These are phyloP conservation scores for Orobanche coerulescens DNA, from an alignment of 257 asterid genomes.

Conservation along the genomic window DNA sequence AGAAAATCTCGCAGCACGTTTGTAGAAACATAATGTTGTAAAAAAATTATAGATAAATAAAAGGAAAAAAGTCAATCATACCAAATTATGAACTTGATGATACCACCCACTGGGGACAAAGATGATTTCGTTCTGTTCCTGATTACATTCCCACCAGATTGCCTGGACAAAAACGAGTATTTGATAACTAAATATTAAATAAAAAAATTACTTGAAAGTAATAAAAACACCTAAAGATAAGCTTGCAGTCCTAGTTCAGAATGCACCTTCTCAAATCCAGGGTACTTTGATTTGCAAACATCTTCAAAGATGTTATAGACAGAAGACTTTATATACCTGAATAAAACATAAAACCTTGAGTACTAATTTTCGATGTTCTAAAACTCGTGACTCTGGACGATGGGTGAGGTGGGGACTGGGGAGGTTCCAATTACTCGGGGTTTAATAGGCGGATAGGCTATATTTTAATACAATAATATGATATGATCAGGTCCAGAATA, in stretches of 20 bases:
- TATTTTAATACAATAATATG: background rate
- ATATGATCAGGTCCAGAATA: background rate
- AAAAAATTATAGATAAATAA: background rate
- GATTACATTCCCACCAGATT: slow-evolving; percentile 83
- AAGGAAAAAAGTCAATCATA: slow-evolving; percentile 21
- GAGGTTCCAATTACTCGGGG: no score
- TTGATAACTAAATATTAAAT: background rate
- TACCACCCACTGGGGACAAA: slow-evolving; percentile 99
- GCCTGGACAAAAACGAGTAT: slow-evolving; percentile 40
- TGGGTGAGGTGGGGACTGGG: no score
- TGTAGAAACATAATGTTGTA: background rate
- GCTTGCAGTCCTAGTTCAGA: slow-evolving; percentile 8
- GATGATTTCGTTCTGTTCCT: slow-evolving; percentile 70
- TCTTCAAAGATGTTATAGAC: slow-evolving; percentile 74
- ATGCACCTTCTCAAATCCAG: slow-evolving; percentile 70
- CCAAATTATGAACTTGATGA: slow-evolving; percentile 97
- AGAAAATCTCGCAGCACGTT: no score
- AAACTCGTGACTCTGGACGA: no score
- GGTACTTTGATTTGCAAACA: slow-evolving; percentile 53
- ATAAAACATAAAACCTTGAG: slow-evolving; percentile 15
- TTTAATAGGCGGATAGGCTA: no score
- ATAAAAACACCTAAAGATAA: slow-evolving; percentile 11
- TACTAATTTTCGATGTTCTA: background rate
- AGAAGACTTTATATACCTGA: slow-evolving; percentile 67
- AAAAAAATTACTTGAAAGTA: background rate